These are phyloP conservation scores for Tetrapisispora arboricola DNA, from an alignment of 805 yeast genomes.

Conservation along the genomic window DNA sequence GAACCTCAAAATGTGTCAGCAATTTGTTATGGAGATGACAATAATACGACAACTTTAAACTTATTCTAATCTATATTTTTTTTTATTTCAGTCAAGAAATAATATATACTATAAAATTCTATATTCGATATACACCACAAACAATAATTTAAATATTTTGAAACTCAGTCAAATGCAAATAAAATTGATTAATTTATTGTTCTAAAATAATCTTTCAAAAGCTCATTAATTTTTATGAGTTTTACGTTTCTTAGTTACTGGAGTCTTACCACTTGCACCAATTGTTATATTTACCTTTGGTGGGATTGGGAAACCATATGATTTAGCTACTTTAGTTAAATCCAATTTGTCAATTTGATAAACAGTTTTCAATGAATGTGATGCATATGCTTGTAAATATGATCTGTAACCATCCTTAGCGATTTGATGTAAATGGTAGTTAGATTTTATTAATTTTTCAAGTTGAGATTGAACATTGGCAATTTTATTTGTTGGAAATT, in stretches of 20 bases:
- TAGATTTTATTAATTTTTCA: slow-evolving; percentile 80
- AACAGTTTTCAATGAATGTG: slow-evolving; percentile 92
- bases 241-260: slow-evolving; percentile 21
- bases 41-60: too few species aligned
- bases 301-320: slow-evolving; percentile 90
- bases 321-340: slow-evolving; percentile 85
- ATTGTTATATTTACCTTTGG: slow-evolving; percentile 95
- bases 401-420: slow-evolving; percentile 98
- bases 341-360: slow-evolving; percentile 94
- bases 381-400: slow-evolving; percentile 92
- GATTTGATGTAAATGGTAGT: slow-evolving; percentile 87
- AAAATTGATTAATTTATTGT: slow-evolving; percentile 1
- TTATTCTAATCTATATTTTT: background rate
- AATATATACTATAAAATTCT: background rate
- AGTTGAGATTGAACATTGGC: slow-evolving; percentile 94
- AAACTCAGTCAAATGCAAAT: background rate
- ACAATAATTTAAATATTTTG: background rate
- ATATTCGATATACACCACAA: background rate
- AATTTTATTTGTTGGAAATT: slow-evolving; percentile 86
- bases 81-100: background rate
- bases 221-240: slow-evolving; percentile 4
- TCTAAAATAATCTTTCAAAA: background rate
- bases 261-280: slow-evolving; percentile 78
- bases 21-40: too few species aligned
- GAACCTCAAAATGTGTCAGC: too few species aligned